Evolutionary conservation across 176 grass and related monocot genomes (phyloP).

Genomic region (Zea luxurians): DNA sequence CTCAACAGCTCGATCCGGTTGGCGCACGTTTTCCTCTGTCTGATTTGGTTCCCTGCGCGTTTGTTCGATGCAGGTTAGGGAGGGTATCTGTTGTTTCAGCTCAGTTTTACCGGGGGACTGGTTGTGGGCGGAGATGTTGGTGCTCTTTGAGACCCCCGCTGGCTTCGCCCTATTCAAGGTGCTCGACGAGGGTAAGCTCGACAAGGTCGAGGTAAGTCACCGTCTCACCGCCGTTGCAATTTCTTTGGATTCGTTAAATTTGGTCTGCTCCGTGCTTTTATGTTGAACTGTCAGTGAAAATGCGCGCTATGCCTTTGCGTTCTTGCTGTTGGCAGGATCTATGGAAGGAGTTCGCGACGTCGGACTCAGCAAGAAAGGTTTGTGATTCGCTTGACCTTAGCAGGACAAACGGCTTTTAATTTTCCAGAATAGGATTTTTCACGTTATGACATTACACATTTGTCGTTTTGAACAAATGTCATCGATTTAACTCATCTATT

Average conservation of each 20-base stretch:
- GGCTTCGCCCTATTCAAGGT: slow-evolving; percentile 95
- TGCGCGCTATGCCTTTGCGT: not conserved
- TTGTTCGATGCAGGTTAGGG: not conserved
- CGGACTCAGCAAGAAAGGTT: slow-evolving; percentile 72
- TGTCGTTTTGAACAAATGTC: not conserved
- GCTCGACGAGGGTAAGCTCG: slow-evolving; percentile 81
- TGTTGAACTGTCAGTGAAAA: not conserved
- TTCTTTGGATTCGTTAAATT: not conserved
- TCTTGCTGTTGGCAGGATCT: slow-evolving; percentile 56
- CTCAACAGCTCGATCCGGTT: not conserved
- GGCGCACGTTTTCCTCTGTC: not conserved
- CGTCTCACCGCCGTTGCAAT: not conserved
- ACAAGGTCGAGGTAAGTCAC: slow-evolving; percentile 65
- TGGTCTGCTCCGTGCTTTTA: not conserved
- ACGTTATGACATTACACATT: not conserved
- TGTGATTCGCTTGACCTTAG: not conserved
- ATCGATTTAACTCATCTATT: not conserved
- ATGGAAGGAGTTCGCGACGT: slow-evolving; percentile 70
- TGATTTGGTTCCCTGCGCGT: not conserved
- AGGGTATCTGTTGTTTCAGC: not conserved
- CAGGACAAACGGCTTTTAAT: too few species aligned
- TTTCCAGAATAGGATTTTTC: not conserved
- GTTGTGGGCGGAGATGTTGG: slow-evolving; percentile 46
- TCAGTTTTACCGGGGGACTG: not conserved
- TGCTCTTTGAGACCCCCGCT: slow-evolving; percentile 76